Evolutionary conservation across 1,139 yeast genomes (phyloP).

Genomic region (Lodderomyces parapsilosis): DNA sequence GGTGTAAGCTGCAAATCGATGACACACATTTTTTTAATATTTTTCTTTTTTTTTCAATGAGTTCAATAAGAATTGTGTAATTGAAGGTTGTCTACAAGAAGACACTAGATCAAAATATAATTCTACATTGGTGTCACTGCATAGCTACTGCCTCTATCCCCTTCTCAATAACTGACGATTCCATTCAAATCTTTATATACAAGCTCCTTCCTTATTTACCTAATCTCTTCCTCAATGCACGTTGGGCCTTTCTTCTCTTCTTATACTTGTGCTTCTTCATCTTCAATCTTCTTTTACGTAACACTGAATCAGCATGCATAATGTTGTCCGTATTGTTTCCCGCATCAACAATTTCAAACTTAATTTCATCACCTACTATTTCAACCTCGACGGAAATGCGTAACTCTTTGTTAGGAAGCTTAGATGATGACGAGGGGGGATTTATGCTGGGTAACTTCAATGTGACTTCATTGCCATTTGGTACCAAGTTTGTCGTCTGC

Average conservation of each 20-base stretch:
- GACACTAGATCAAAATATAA: too few relatives aligned
- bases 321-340: conserved; percentile 22
- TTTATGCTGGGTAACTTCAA: conserved; percentile 1
- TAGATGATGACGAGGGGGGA: not conserved
- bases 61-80: not conserved
- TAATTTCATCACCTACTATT: conserved; percentile 3
- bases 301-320: conserved; percentile 55
- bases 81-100: too few relatives aligned
- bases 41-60: not conserved
- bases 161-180: not conserved
- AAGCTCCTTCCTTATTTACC: conserved; percentile 34
- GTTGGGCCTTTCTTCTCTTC: conserved; percentile 67
- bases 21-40: not conserved
- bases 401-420: not conserved
- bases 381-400: not conserved
- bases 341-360: conserved; percentile 8
- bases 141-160: too few relatives aligned
- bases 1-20: conserved; percentile 3
- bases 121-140: too few relatives aligned
- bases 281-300: conserved; percentile 67
- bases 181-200: not conserved
- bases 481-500: conserved; percentile 1
- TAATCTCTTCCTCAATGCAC: conserved; percentile 57
- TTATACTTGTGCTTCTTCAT: conserved; percentile 74
- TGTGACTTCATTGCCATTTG: not conserved